Base-by-base conservation (phyloP, 352 stramenopile genomes). In the Pythium rishiriense region DNA sequence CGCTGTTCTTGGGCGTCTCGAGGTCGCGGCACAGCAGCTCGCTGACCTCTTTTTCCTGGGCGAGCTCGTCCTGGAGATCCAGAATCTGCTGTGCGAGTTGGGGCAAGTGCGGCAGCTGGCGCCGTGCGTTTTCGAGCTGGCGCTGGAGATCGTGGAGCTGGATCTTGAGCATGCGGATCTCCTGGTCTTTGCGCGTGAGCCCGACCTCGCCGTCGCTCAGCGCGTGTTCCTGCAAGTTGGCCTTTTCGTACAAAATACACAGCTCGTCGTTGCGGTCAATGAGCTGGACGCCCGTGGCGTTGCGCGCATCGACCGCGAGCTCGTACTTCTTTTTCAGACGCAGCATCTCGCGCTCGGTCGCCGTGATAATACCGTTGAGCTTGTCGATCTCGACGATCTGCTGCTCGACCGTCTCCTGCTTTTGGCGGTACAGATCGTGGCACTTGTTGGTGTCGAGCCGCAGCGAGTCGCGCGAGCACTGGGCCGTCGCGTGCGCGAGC, bases 361-460 rank as follows among this genome's bases (percentile, higher is more conserved):
- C 66, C 24, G 96, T 97, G 66, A 98, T 98, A 58, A 98, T 95
- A 1, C 77, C 79, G 63, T 98, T 98, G 29, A 98, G 83, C 59
- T 97, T 97, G 75, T 98, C 93, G 53, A 98, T 98, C 69, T 97
- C 87, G 12, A 97, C 84, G 66, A 98, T 98, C 76, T 98, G 94
- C 75, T 98, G 91, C 71, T 98, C 91, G 43, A 98, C 90, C 43
- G 85, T 78, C 46, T 96, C 90, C 63, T 98, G 92, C 69, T 96
- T 96, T 25, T 85, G 62, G 8, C 89, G 75, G 68, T 98, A 98
- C 19, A 88, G 75, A 41, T 96, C 83, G 59, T 97, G 85, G 37
- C 76, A 83, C 57, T 97, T 96, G 73, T 98, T 98, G 7, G 87
- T 89, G 45, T 98, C 93, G 12, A 97, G 74, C 0, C 91, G 83